Base-by-base conservation (phyloP, 345 rosid genomes). In the Pugionium cornutum region DNA sequence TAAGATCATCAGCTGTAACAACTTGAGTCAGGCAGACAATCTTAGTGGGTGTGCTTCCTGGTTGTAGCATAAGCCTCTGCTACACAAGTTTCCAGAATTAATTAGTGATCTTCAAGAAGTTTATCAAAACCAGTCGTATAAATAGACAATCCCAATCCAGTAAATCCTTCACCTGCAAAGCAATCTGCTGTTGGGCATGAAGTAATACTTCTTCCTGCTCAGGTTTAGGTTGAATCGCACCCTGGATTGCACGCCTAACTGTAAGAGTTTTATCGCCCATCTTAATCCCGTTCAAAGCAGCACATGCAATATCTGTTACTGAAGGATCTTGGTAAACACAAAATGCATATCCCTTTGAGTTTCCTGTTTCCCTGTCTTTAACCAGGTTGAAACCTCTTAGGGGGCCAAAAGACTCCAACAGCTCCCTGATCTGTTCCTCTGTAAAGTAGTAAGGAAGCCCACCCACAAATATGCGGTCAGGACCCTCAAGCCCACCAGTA, bases 261-360 rank as follows among this genome's bases (percentile, higher is more conserved):
- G 91, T 89, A 66, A 95, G 96, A 33, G 96, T 95, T 79, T 95
- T 95, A 77, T 95, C 99, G 5, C 99, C 96, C 96, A 95, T 91
- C 80, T 95, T 95, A 57, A 95, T 87, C 70, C 97, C 96, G 72
- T 91, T 95, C 43, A 95, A 70, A 66, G 99, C 95, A 29, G 91
- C 89, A 76, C 99, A 95, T 30, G 99, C 99, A 58, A 91, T 87
- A 69, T 91, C 97, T 11, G 99, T 95, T 18, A 91, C 99, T n/a
- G 94, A 78, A 37, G 91, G 91, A 75, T 95, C 99, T 77, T 88
- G 92, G 69, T 87, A 91, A 48, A 91, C 95, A 73, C 97, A 94
- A 70, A 94, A 94, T 0, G 97, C 97, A 81, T 94, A 94, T 74
- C 99, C 97, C 73, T 94, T 94, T 0, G 97, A 94, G 76, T 88